Percentiles rank a stretch among this genome's conserved stretches.
Conservation (phyloP, 345 rosid species). For the Erucastrum elatum region DNA sequence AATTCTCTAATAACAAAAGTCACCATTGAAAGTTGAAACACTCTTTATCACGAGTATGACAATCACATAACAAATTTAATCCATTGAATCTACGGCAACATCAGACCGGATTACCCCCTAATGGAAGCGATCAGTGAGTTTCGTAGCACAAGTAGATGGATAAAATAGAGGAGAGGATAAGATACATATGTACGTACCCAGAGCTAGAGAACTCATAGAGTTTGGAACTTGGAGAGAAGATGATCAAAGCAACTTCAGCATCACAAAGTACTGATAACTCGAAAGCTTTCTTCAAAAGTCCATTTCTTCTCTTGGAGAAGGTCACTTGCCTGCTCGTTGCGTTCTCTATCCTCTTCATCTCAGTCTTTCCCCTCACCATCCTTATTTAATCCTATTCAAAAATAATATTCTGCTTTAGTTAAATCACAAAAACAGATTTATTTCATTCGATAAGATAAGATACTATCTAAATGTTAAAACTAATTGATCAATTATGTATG, state of each 20-base stretch:
- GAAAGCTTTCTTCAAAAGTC: conserved; percentile 74
- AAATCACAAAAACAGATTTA: background rate
- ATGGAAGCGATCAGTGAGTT: background rate
- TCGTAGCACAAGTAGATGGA: background rate
- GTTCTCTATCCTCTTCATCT: conserved; percentile 91
- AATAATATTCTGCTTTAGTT: background rate
- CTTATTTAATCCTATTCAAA: background rate
- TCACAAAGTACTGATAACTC: conserved; percentile 85
- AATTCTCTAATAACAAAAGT: background rate
- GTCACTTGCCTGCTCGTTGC: conserved; percentile 87
- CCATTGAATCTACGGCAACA: background rate
- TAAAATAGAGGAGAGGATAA: background rate
- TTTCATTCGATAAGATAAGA: background rate
- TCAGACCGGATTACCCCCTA: background rate
- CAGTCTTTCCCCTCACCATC: conserved; percentile 86
- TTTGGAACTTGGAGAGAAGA: conserved; percentile 78
- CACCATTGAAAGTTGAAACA: background rate
- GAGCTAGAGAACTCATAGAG: conserved; percentile 75
- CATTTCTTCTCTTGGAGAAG: conserved; percentile 82
- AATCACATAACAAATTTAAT: background rate
- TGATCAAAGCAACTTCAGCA: conserved; percentile 75
- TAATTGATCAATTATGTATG: background rate
- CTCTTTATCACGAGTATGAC: background rate
- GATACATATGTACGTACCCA: conserved; percentile 37
- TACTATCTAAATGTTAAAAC: background rate